Conservation (phyloP, 176 grass and related monocot genomes). For the Carex kokanica region DNA sequence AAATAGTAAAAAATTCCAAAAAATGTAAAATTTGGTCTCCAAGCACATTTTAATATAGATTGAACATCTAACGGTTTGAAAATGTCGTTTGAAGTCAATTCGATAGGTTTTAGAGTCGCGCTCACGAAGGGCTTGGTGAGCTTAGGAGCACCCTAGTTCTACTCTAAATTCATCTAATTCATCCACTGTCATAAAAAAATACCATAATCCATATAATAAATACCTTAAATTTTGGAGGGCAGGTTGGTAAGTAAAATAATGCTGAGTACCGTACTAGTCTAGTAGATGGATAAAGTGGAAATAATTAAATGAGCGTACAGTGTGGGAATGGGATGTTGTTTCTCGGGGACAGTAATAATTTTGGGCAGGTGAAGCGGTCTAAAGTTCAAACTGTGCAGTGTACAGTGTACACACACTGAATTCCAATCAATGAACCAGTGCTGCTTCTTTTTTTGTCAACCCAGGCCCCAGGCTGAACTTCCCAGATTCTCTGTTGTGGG, state of each 20-base stretch:
- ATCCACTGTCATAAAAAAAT: too few species aligned
- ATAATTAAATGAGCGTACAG: background rate
- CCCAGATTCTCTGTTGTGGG: background rate
- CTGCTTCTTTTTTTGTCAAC: too few species aligned
- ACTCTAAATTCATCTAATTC: too few species aligned
- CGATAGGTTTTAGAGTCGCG: too few species aligned
- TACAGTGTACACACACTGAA: background rate
- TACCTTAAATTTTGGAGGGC: background rate
- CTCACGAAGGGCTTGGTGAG: too few species aligned
- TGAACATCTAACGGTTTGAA: too few species aligned
- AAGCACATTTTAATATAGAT: too few species aligned
- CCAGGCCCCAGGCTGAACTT: too few species aligned
- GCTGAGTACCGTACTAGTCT: background rate
- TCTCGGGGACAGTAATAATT: constrained; percentile 2
- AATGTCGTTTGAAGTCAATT: too few species aligned
- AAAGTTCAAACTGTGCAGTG: constrained; percentile 4
- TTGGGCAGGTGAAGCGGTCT: background rate
- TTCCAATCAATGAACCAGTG: background rate
- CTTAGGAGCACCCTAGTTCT: too few species aligned
- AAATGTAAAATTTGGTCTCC: too few species aligned
- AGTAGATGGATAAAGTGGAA: background rate
- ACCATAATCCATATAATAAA: background rate
- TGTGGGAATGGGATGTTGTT: constrained; percentile 8
- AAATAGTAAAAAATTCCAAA: too few species aligned
- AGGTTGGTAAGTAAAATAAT: background rate